A percentile compares a stretch with the other conserved stretches of the same genome.
phyloP scores from a whole-genome alignment of 2,329 filamentous ascomycete species.

The Ampelomyces quisqualis region DNA sequence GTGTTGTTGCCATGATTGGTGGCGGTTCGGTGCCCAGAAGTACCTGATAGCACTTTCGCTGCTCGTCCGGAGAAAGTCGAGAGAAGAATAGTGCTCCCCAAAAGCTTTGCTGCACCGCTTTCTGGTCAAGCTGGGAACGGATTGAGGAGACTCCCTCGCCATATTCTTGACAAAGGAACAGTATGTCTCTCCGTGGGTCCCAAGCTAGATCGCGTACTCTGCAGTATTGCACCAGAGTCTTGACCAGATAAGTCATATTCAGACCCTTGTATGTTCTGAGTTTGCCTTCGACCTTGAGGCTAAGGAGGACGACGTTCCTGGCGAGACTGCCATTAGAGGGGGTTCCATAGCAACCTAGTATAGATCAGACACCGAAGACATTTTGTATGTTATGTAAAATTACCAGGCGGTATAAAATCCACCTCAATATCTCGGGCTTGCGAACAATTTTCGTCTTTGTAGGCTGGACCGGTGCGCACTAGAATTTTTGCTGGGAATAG shows the following conservation, averaged over 20 bases:
- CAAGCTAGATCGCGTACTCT: constrained; percentile 27
- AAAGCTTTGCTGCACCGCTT: constrained; percentile 29
- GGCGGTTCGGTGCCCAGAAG: constrained; percentile 30
- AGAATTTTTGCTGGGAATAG: constrained; percentile 35
- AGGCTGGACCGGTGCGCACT: constrained; percentile 34
- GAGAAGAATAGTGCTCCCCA: constrained; percentile 31
- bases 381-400: not conserved
- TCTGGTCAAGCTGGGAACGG: constrained; percentile 25
- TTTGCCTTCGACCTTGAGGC: constrained; percentile 25
- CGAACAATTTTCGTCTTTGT: constrained; percentile 31
- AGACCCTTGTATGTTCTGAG: constrained; percentile 30
- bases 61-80: constrained; percentile 21
- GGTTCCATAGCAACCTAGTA: constrained; percentile 29
- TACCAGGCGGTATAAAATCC: constrained; percentile 35
- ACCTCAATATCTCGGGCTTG: constrained; percentile 32
- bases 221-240: constrained; percentile 28
- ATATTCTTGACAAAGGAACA: constrained; percentile 33
- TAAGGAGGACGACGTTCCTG: constrained; percentile 30
- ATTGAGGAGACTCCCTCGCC: constrained; percentile 25
- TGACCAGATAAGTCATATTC: constrained; percentile 34
- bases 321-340: constrained; percentile 27
- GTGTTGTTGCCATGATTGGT: constrained; percentile 23
- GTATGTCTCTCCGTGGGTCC: constrained; percentile 33
- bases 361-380: constrained; percentile 7
- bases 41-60: constrained; percentile 28